Evolutionary conservation across 2,329 filamentous ascomycete species (phyloP), one percentile per base, ranked within the genome.

Genomic region (Cryphonectria nitschkei): DNA sequence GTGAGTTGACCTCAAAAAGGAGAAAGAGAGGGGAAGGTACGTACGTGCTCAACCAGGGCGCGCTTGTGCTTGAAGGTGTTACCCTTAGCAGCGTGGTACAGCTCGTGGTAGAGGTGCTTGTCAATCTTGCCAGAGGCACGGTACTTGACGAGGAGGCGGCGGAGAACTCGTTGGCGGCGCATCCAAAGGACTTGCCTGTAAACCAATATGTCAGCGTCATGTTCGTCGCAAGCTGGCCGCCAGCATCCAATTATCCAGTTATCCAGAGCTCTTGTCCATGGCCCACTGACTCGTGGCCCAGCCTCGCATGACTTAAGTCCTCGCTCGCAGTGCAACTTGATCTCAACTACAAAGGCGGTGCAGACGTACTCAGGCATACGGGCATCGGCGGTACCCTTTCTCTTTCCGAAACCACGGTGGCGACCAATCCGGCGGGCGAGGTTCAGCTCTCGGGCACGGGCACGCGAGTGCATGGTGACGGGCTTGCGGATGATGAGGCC

Each of bases 11-110:
- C 29, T 43, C 14, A 32, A 26, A 26, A 26, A 29, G 16, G 9
- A 29, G 16, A 19, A 58, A 22, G 58, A 41, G 69, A 41, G 26
- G 26, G 26, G 70, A 73, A 71, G 70, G 39, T 67, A 94, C 96
- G 83, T 97, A 99, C 96, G 89, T 99, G 96, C 91, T 99, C 96
- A 84, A 99, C 94, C 81, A 99, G 92, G 82, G 95, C 96, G 87
- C 96, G 93, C 95, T 98, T 99, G 94, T 99, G 96, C 95, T 99
- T 99, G 93, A 99, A 99, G 85, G 96, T 95, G 92, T 99, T 99
- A 97, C 96, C 97, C 95, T 99, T 99, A 92, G 93, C 96, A 84
- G 97, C 89, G 87, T 98, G 96, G 91, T 99, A 99, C 79, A 99
- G 94, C 89, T 98, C 95, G 91, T 99, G 96, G 92, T 99, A 99